Evolutionary conservation across 495 filamentous ascomycete species (phyloP).

Genomic region (Ramalina intermedia): DNA sequence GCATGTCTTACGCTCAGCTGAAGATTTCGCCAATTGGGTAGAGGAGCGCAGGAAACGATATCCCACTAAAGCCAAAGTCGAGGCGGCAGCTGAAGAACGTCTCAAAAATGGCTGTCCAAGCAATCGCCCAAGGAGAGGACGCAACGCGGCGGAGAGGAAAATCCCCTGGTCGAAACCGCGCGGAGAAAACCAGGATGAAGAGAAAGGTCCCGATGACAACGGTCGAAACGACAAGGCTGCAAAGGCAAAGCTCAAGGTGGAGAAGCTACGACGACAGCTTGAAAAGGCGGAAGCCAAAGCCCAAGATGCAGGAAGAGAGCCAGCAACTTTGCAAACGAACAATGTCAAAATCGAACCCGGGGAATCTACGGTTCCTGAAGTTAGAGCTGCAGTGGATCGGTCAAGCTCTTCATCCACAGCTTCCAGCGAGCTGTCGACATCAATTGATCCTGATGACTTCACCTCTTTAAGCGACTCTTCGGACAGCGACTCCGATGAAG

Average conservation of each 20-base stretch:
- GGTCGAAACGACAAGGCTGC: too few relatives aligned
- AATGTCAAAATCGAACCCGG: slow-evolving; percentile 16
- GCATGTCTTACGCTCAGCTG: slow-evolving; percentile 33
- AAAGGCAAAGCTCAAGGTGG: slow-evolving; percentile 1
- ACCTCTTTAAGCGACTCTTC: neutral
- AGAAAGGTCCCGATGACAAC: too few relatives aligned
- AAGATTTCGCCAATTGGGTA: slow-evolving; percentile 70
- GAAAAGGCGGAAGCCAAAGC: slow-evolving; percentile 20
- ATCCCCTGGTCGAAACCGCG: neutral
- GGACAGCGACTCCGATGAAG: neutral
- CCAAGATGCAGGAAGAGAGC: slow-evolving; percentile 13
- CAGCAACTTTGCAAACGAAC: slow-evolving; percentile 15
- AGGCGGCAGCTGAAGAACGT: slow-evolving; percentile 34
- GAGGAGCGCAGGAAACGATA: slow-evolving; percentile 63
- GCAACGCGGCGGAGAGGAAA: slow-evolving; percentile 16
- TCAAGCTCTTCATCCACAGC: too few relatives aligned
- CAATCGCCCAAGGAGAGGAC: slow-evolving; percentile 20
- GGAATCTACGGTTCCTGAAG: neutral
- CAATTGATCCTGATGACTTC: slow-evolving; percentile 1
- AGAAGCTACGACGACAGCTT: slow-evolving; percentile 3
- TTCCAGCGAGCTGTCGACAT: neutral
- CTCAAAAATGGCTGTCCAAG: slow-evolving; percentile 18
- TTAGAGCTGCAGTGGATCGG: too few relatives aligned
- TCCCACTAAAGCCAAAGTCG: slow-evolving; percentile 45
- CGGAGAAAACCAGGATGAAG: too few relatives aligned